Evolutionary conservation across 2,329 filamentous ascomycete species (phyloP), one percentile per base, ranked within the genome.

Genomic region (Diaporthe sp.): DNA sequence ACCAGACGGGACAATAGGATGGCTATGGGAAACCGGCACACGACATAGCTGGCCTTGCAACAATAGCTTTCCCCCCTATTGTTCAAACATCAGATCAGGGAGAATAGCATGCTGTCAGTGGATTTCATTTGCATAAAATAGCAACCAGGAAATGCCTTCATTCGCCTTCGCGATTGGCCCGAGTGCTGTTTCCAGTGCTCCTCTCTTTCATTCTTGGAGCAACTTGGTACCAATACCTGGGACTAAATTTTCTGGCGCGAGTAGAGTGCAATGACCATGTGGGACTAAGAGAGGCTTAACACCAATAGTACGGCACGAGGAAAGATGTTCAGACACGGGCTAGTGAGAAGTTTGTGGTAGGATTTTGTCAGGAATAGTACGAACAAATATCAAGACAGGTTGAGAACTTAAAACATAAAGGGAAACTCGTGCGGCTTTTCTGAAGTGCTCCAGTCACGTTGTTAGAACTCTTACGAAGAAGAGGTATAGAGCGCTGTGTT

Each of bases 1-100:
- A 54, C 10, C 25, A 54, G 35, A 19, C 22, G 45, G 40, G 45
- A 72, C 70, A 28, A 38, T 64, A 38, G n/a, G 57, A 45, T 64
- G 25, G 17, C 15, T 5, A n/a, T 33, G 22, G 35, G 30, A 72
- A n/a, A 33, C 22, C n/a, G 5, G 12, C 13, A 17, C n/a, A 17
- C 10, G 22, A 42, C 40, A 33, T 12, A 19, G 8, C 2, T 7
- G 10, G 25, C 10, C 15, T 52, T 13, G 13, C 17, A 30, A 64
- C 70, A 64, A 64, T 42, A 25, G 35, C 13, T 55, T 38, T 45
- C 4, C 5, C 15, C 33, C 8, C 47, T 33, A 55, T 35, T 55
- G 12, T 28, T 17, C 38, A 38, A 54, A 68, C 19, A 28, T 22
- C 33, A 54, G 12, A 40, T n/a, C 6, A 28, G 2, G 12, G 5